Conservation (phyloP, 257 asterid species). For the Solanum infundibuliforme region DNA sequence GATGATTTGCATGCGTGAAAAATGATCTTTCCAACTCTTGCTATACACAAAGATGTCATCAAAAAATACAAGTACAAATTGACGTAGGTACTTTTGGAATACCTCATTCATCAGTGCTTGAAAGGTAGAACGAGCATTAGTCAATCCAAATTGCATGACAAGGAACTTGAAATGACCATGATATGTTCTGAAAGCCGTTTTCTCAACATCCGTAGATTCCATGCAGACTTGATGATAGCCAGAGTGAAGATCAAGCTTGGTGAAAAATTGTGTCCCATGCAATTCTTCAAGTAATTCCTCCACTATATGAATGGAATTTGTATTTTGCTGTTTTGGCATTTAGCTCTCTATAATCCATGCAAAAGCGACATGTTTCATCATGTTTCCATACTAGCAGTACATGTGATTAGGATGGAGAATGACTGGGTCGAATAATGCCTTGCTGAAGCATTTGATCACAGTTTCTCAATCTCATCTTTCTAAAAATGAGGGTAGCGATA, state of each 20-base stretch:
- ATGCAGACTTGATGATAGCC: background rate
- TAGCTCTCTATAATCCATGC: background rate
- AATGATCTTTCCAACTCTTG: background rate
- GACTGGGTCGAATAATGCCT: background rate
- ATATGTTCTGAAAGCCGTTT: background rate
- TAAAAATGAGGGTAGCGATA: background rate
- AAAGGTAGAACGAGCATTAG: background rate
- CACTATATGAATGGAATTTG: background rate
- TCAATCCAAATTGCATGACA: background rate
- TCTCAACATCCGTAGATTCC: background rate
- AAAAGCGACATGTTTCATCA: background rate
- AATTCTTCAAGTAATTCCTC: background rate
- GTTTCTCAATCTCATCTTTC: background rate
- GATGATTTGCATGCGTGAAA: background rate
- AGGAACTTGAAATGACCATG: background rate
- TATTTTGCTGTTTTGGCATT: background rate
- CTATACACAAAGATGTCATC: background rate
- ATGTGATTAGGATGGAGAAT: background rate
- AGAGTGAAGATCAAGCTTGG: background rate
- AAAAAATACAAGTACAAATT: background rate
- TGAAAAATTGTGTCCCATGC: background rate
- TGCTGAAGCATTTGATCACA: background rate
- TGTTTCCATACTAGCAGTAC: background rate
- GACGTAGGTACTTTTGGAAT: background rate
- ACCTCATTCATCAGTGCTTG: background rate